These are phyloP conservation scores for Eurotiales sp. DNA, from an alignment of 2,329 filamentous ascomycete species.

Conservation along the genomic window DNA sequence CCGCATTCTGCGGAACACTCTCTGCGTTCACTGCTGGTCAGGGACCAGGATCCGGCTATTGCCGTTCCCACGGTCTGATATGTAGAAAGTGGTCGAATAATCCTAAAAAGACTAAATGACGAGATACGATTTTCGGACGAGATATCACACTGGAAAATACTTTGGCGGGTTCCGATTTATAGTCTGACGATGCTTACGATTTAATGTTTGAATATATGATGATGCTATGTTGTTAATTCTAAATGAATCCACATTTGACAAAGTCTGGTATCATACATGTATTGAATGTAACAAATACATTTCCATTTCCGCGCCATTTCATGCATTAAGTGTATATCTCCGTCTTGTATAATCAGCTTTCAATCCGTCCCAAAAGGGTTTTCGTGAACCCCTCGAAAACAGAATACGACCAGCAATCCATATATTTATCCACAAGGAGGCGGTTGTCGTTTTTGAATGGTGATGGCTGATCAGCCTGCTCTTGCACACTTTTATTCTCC, in stretches of 20 bases:
- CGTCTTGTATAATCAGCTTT: conserved; percentile 6
- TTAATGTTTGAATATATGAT: neutral
- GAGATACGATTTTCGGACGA: no score
- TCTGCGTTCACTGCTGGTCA: conserved; percentile 34
- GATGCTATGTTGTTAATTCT: neutral
- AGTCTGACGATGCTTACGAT: neutral
- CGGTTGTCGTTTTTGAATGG: conserved; percentile 24
- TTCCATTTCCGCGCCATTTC: neutral
- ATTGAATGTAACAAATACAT: conserved; percentile 1
- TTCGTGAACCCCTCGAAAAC: conserved; percentile 42
- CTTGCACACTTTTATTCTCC: conserved; percentile 12
- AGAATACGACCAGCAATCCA: conserved; percentile 40
- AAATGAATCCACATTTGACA: neutral
- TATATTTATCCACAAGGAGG: conserved; percentile 41
- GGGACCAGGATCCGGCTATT: conserved; percentile 17
- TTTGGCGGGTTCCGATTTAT: no score
- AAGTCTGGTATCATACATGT: conserved; percentile 4
- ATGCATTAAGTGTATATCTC: conserved; percentile 5
- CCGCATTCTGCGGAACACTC: conserved; percentile 32
- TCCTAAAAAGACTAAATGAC: no score
- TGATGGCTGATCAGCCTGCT: neutral
- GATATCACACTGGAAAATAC: no score
- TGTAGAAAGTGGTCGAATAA: no score
- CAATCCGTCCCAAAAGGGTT: conserved; percentile 27
- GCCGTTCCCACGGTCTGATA: conserved; percentile 10